Base-by-base conservation (phyloP, 768 basidiomycete species). In the Macrolepiota albuminosa region DNA sequence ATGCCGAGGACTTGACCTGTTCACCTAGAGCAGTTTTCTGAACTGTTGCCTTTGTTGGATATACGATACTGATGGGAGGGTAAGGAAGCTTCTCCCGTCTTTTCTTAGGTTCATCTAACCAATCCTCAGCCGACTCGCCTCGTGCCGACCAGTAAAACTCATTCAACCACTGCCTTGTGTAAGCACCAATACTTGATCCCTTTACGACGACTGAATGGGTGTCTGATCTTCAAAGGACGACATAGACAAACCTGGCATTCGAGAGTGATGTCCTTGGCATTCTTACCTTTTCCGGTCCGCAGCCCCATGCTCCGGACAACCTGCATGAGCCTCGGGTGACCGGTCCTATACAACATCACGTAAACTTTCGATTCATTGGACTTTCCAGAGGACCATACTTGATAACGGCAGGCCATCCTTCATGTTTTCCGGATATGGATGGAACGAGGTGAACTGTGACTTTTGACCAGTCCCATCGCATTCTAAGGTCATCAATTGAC, bases 171-270 rank as follows among this genome's bases (percentile, higher is more conserved):
- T 88, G 84, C 0, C 88, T 83, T 10, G 85, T 86, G 72, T 92
- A 95, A 3, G 69, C 73, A 8, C 93, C 93, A 34, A 95, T 81
- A 54, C 92, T 94, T 1, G 94, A 96, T 1, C 92, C 91, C 92
- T 95, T 57, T 57, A 36, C 39, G 46, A 54, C 36, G 18, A n/a
- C n/a, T 59, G 53, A 60, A 21, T 16, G 14, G 7, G 43, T 16
- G 40, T 26, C 26, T 37, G 59, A 60, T 56, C 40, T 48, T 46
- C n/a, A 31, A 34, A 45, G 26, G 18, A 49, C 33, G 37, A 24
- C 31, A 55, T 51, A 45, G 58, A 67, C 77, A 52, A 63, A 93
- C 93, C 81, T 95, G 93, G 70, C 85, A 95, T 69, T 97, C 94
- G 4, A 93, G 72, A 6, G 75, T 63, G 29, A 94, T 69, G 31